Conservation (phyloP, 306 rosid species). For the Medicago lupulina region DNA sequence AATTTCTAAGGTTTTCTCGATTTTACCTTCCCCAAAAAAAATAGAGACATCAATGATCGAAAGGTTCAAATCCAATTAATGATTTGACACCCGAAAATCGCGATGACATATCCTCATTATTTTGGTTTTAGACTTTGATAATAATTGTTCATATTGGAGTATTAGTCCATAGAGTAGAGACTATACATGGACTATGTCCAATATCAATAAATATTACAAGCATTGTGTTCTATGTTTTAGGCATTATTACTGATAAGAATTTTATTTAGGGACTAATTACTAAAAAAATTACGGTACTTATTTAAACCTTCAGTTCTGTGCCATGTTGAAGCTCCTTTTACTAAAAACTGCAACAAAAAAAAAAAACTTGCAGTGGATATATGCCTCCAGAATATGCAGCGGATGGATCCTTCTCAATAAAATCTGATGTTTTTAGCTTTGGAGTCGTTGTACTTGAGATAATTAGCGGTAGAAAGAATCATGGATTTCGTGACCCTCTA, state of each 20-base stretch:
- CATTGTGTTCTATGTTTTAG: neutral
- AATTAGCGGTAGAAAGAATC: slow-evolving; percentile 20
- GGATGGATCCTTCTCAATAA: slow-evolving; percentile 11
- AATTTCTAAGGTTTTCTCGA: too few species aligned
- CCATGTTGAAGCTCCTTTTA: neutral
- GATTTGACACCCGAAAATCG: too few species aligned
- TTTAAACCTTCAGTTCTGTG: neutral
- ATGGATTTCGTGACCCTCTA: neutral
- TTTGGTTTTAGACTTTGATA: neutral
- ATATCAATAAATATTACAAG: neutral
- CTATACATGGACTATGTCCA: neutral
- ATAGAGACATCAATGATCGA: too few species aligned
- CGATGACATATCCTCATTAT: too few species aligned
- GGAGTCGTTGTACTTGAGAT: neutral
- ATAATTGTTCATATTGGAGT: neutral
- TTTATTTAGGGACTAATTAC: neutral
- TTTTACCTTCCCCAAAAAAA: too few species aligned
- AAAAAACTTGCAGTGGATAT: slow-evolving; percentile 11
- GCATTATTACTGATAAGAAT: neutral
- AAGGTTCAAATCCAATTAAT: too few species aligned
- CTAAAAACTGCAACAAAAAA: neutral
- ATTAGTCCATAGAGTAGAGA: neutral
- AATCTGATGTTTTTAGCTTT: slow-evolving; percentile 16
- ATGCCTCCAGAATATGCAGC: slow-evolving; percentile 13
- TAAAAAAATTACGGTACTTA: neutral